phyloP scores from a whole-genome alignment of 2,329 filamentous ascomycete genomes.

The Lasiodiplodia sp. region DNA sequence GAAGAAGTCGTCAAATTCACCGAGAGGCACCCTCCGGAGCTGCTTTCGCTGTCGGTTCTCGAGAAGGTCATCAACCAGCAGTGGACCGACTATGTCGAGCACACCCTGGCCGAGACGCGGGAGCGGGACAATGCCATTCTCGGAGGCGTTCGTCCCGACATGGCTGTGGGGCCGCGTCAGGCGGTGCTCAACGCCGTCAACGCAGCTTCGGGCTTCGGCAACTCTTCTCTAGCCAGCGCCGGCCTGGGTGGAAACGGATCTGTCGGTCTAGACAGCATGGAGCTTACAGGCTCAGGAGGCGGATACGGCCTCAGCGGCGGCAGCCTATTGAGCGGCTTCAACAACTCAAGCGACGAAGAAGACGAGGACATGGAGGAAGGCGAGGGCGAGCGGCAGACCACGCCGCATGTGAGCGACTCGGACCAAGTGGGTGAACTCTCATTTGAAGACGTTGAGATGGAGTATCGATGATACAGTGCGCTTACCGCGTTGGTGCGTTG shows the following conservation, averaged over 20 bases:
- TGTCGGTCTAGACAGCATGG: slow-evolving; percentile 67
- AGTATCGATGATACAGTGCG: slow-evolving; percentile 58
- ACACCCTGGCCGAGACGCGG: slow-evolving; percentile 88
- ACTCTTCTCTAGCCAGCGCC: slow-evolving; percentile 76
- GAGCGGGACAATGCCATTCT: slow-evolving; percentile 98
- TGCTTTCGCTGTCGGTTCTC: slow-evolving; percentile 82
- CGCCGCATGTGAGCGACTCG: slow-evolving; percentile 58
- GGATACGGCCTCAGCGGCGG: slow-evolving; percentile 75
- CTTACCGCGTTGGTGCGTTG: slow-evolving; percentile 29
- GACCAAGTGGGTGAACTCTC: slow-evolving; percentile 73
- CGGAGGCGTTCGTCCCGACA: slow-evolving; percentile 90
- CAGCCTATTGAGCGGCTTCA: slow-evolving; percentile 86
- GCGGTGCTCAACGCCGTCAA: slow-evolving; percentile 69
- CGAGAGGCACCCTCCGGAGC: slow-evolving; percentile 87
- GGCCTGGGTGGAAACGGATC: slow-evolving; percentile 73
- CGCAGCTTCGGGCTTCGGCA: slow-evolving; percentile 63
- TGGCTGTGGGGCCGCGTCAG: slow-evolving; percentile 80
- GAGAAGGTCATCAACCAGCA: slow-evolving; percentile 87
- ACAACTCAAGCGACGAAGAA: slow-evolving; percentile 93
- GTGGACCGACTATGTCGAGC: slow-evolving; percentile 95
- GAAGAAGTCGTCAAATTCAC: slow-evolving; percentile 99
- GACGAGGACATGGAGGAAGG: slow-evolving; percentile 92
- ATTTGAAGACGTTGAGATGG: slow-evolving; percentile 69
- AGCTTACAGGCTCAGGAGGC: slow-evolving; percentile 67
- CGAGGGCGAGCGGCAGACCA: slow-evolving; percentile 69